Conservation (phyloP, 495 filamentous ascomycete genomes). For the Tetracladium setigerum region DNA sequence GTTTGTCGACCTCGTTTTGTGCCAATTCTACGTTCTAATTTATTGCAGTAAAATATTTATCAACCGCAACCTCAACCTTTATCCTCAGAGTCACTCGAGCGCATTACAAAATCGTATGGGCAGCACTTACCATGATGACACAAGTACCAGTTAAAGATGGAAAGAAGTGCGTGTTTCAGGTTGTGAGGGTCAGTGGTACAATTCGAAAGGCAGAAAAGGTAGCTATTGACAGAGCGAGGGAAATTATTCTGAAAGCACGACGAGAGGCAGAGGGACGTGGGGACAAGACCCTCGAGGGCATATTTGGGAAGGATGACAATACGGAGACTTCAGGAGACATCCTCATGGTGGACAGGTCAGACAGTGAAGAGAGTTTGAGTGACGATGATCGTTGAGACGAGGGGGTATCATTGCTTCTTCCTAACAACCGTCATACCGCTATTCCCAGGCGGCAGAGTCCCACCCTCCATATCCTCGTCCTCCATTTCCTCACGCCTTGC, state of each 20-base stretch:
- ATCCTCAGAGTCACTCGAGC: conserved; percentile 75
- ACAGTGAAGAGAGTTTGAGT: conserved; percentile 19
- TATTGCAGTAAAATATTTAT: conserved; percentile 79
- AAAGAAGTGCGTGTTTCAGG: conserved; percentile 65
- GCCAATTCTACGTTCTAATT: conserved; percentile 10
- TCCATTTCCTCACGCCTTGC: conserved; percentile 21
- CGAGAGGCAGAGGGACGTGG: conserved; percentile 23
- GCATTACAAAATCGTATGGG: conserved; percentile 82
- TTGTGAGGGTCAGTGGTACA: conserved; percentile 89
- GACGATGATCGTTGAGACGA: conserved; percentile 29
- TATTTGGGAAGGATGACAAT: conserved; percentile 27
- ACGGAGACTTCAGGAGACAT: conserved; percentile 25
- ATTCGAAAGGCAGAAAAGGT: conserved; percentile 89
- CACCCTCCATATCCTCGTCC: conserved; percentile 27
- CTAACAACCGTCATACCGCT: conserved; percentile 34
- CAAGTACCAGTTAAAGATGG: conserved; percentile 50
- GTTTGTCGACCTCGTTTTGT: conserved; percentile 31
- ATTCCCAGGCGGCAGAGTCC: conserved; percentile 15
- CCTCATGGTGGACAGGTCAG: conserved; percentile 37
- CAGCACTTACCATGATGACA: conserved; percentile 77
- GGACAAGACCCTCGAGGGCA: conserved; percentile 30
- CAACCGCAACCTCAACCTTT: conserved; percentile 83
- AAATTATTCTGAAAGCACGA: conserved; percentile 57
- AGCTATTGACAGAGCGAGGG: conserved; percentile 66
- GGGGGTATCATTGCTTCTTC: conserved; percentile 29